Evolutionary conservation across 2,329 filamentous ascomycete genomes (phyloP).

Genomic region (Clonostachys solani): DNA sequence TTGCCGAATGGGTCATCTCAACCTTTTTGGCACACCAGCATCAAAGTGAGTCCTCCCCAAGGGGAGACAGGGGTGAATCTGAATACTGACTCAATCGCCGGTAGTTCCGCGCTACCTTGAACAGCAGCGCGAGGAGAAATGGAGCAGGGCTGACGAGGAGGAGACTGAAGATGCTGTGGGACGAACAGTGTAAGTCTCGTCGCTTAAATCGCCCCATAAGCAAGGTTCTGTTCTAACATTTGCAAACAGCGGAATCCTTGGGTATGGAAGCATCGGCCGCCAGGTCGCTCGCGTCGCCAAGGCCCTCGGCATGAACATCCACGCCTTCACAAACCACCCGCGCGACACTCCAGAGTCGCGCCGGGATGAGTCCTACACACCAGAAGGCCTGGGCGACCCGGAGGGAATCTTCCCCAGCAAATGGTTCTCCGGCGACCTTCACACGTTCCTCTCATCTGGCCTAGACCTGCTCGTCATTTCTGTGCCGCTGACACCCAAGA

Average conservation of each 20-base stretch:
- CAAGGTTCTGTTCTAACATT: background rate
- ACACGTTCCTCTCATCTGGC: constrained; percentile 43
- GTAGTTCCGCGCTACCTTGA: constrained; percentile 40
- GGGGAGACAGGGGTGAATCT: too few species aligned
- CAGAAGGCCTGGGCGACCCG: constrained; percentile 59
- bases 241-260: constrained; percentile 39
- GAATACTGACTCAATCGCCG: background rate
- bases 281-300: constrained; percentile 52
- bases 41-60: constrained; percentile 20
- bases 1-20: constrained; percentile 51
- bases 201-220: background rate
- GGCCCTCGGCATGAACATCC: constrained; percentile 66
- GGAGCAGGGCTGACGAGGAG: constrained; percentile 27
- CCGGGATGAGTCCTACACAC: constrained; percentile 60
- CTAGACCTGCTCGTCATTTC: constrained; percentile 50
- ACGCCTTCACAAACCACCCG: constrained; percentile 71
- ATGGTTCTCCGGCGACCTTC: constrained; percentile 49
- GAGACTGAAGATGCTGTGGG: constrained; percentile 36
- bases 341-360: constrained; percentile 63
- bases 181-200: constrained; percentile 41
- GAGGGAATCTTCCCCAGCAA: constrained; percentile 40
- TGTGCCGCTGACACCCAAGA: constrained; percentile 44
- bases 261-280: constrained; percentile 50
- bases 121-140: constrained; percentile 34
- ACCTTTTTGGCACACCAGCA: constrained; percentile 48